Percentiles rank a stretch among this genome's conserved stretches.
Conservation (phyloP, 805 yeast genomes). For the Barnettozyma pratensis region DNA sequence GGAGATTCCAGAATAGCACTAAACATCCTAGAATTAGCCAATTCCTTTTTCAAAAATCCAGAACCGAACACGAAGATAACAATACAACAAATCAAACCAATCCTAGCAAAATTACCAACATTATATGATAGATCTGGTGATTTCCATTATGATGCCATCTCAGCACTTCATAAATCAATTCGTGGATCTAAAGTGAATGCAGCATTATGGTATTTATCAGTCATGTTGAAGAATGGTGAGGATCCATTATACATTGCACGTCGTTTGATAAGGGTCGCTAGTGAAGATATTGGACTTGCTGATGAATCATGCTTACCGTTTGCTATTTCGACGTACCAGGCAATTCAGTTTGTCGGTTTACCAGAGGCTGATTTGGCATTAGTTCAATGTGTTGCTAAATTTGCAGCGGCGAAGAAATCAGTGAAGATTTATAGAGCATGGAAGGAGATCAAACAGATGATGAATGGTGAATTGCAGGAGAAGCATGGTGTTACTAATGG, state of each 20-base stretch:
- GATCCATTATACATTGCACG: slow-evolving; percentile 87
- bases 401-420: slow-evolving; percentile 81
- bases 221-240: slow-evolving; percentile 93
- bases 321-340: slow-evolving; percentile 79
- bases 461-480: slow-evolving; percentile 46
- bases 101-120: slow-evolving; percentile 46
- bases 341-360: slow-evolving; percentile 85
- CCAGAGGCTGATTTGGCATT: slow-evolving; percentile 89
- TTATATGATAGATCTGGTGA: slow-evolving; percentile 87
- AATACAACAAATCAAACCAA: slow-evolving; percentile 29
- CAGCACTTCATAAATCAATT: slow-evolving; percentile 91
- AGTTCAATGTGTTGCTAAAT: slow-evolving; percentile 90
- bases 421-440: slow-evolving; percentile 83
- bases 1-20: slow-evolving; percentile 90
- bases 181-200: slow-evolving; percentile 92
- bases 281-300: slow-evolving; percentile 87
- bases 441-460: slow-evolving; percentile 53
- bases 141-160: slow-evolving; percentile 88
- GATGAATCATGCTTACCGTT: slow-evolving; percentile 84
- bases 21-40: slow-evolving; percentile 70
- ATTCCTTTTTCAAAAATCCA: slow-evolving; percentile 39
- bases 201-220: slow-evolving; percentile 75
- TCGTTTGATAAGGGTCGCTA: slow-evolving; percentile 89
- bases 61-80: slow-evolving; percentile 5
- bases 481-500: slow-evolving; percentile 46